Conservation (phyloP, 306 rosid genomes). For the Sphenostylis stenocarpa region DNA sequence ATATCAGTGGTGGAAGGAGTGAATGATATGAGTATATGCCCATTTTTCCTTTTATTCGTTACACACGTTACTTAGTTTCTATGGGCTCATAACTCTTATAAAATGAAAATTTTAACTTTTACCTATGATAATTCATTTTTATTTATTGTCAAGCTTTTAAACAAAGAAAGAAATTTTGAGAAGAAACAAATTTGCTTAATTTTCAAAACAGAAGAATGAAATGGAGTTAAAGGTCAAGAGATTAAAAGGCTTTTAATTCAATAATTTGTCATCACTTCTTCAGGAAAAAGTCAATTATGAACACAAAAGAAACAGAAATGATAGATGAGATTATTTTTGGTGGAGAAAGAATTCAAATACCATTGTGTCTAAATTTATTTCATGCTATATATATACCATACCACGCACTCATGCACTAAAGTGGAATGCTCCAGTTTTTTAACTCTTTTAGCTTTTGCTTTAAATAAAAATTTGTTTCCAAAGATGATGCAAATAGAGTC, state of each 20-base stretch:
- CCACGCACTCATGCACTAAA: not conserved
- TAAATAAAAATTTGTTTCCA: slow-evolving; percentile 27
- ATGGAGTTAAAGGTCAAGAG: not conserved
- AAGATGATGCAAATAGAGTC: slow-evolving; percentile 29
- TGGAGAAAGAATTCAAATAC: not conserved
- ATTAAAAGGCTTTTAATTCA: not conserved
- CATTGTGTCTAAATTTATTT: not conserved
- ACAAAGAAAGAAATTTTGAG: too few species aligned
- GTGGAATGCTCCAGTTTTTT: slow-evolving; percentile 7
- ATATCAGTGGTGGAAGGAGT: not conserved
- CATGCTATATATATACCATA: too few species aligned
- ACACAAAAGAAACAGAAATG: not conserved
- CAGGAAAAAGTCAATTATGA: too few species aligned
- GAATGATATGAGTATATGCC: not conserved
- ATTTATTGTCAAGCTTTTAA: too few species aligned
- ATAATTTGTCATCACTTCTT: not conserved
- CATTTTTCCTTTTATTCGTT: too few species aligned
- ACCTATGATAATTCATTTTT: not conserved
- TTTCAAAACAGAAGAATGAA: too few species aligned
- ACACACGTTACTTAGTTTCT: not conserved
- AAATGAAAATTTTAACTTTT: not conserved
- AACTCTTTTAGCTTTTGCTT: slow-evolving; percentile 29
- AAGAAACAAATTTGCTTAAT: too few species aligned
- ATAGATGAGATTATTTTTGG: not conserved
- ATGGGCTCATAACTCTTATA: not conserved